These are phyloP conservation scores for Candida gigantensis DNA, from an alignment of 1,139 yeast species.

Conservation along the genomic window DNA sequence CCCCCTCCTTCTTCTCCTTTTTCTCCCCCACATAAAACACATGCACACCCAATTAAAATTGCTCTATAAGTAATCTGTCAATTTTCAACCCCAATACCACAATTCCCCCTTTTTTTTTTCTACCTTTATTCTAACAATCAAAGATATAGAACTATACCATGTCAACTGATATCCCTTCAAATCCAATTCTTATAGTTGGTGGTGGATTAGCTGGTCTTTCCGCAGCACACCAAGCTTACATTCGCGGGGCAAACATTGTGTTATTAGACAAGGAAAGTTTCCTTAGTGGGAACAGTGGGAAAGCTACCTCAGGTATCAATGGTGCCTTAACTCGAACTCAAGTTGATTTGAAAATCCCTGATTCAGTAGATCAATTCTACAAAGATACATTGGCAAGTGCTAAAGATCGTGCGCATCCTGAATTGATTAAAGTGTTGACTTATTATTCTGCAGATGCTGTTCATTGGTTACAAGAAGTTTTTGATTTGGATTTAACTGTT, in stretches of 20 bases:
- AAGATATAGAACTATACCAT: conserved; percentile 3
- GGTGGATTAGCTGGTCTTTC: conserved; percentile 81
- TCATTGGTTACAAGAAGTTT: conserved; percentile 68
- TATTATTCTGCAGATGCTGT: conserved; percentile 61
- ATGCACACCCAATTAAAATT: not conserved
- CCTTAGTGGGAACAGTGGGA: conserved; percentile 77
- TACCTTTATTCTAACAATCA: not conserved
- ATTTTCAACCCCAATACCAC: not conserved
- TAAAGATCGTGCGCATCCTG: conserved; percentile 58
- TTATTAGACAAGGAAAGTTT: conserved; percentile 64
- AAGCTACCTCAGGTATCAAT: conserved; percentile 82
- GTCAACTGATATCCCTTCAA: conserved; percentile 25
- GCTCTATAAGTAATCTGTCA: not conserved
- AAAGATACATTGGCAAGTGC: conserved; percentile 70
- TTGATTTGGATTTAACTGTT: conserved; percentile 60
- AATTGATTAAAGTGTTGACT: conserved; percentile 51
- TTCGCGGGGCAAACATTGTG: conserved; percentile 56
- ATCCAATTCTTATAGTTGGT: conserved; percentile 66
- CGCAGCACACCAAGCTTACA: conserved; percentile 69
- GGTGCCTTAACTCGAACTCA: conserved; percentile 73
- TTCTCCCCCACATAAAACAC: not conserved
- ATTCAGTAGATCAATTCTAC: conserved; percentile 59
- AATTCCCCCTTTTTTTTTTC: not conserved
- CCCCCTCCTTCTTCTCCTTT: not conserved
- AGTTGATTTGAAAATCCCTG: conserved; percentile 47